Base-by-base conservation (phyloP, 352 stramenopile genomes). In the Pythium aquatile region DNA sequence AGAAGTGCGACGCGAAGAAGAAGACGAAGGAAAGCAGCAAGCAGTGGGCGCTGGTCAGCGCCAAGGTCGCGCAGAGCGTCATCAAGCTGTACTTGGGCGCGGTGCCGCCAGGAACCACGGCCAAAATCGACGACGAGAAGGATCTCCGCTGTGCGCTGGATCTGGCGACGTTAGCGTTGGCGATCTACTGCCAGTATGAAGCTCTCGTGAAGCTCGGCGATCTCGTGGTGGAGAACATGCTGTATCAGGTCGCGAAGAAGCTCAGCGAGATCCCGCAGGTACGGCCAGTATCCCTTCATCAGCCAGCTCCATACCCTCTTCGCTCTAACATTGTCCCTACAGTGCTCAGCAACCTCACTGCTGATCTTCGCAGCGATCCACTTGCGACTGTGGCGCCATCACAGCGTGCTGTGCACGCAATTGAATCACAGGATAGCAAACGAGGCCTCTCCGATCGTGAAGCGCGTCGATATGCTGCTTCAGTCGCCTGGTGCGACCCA, bases 171-270 rank as follows among this genome's bases (percentile, higher is more conserved):
- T 58, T 79, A 24, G 84, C 81, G 44, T 67, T 93, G 29, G 84
- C 78, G 13, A 63, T 90, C 26, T 75, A 73, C 26, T 81, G 72
- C 61, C 63, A 67, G 13, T 62, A 78, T 37, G 82, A 89, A 58
- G 56, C 72, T 48, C 56, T 70, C 29, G 70, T 85, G 24, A 71
- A 68, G 16, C 65, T 93, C 13, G 73, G 74, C 28, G 82, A 90
- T 26, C 68, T 90, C 35, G 82, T 91, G 53, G 26, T 88, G 26
- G 84, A 91, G 51, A 93, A 90, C 63, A 70, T 93, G 72, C 71
- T 93, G 13, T 93, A 93, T 39, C 84, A 93, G 71, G 74, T 91
- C 13, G 72, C 82, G 33, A 93, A 93, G 70, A 90, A 88, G 47
- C 85, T 82, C 54, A 63, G 70, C 0, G 82, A 90, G 29, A 77